Percentiles rank a stretch among this genome's conserved stretches.
phyloP scores from a whole-genome alignment of 108 stramenopile species.

The Nitzschia sp. region DNA sequence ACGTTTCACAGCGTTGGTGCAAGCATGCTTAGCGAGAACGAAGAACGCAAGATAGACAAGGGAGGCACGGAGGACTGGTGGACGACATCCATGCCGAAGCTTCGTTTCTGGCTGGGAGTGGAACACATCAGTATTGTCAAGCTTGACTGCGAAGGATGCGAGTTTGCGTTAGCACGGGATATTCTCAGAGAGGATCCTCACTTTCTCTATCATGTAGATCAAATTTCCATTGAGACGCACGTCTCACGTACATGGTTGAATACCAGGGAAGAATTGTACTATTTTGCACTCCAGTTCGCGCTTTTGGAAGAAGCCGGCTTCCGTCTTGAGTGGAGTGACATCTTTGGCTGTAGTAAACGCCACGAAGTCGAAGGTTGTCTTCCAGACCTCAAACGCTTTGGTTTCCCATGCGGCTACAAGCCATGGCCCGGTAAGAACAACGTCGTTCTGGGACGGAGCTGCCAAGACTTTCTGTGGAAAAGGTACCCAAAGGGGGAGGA shows the following conservation, averaged over 20 bases:
- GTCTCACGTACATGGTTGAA: slow-evolving; percentile 62
- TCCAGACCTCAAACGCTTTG: slow-evolving; percentile 39
- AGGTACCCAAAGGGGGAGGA: slow-evolving; percentile 4
- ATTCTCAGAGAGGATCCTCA: slow-evolving; percentile 60
- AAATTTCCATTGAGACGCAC: slow-evolving; percentile 64
- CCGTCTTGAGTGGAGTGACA: slow-evolving; percentile 29
- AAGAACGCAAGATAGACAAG: slow-evolving; percentile 50
- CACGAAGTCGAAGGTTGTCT: slow-evolving; percentile 57
- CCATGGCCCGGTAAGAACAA: slow-evolving; percentile 43
- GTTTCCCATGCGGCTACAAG: slow-evolving; percentile 48
- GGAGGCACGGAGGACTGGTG: slow-evolving; percentile 53
- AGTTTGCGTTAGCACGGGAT: slow-evolving; percentile 57
- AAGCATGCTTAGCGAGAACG: slow-evolving; percentile 48
- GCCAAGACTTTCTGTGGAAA: slow-evolving; percentile 41
- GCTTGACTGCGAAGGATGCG: slow-evolving; percentile 69
- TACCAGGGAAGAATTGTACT: slow-evolving; percentile 53
- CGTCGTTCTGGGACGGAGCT: slow-evolving; percentile 32
- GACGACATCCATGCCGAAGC: slow-evolving; percentile 41
- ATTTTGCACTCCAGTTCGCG: slow-evolving; percentile 55
- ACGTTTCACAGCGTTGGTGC: slow-evolving; percentile 69
- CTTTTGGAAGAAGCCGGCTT: slow-evolving; percentile 73
- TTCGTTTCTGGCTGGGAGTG: slow-evolving; percentile 39
- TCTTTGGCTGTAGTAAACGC: slow-evolving; percentile 48
- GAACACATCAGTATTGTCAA: slow-evolving; percentile 47
- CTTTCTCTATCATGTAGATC: slow-evolving; percentile 56